Percentiles rank a stretch among this genome's conserved stretches.
Evolutionary conservation across 805 yeast genomes (phyloP).

Genomic region (Metschnikowia baotianmanensis): DNA sequence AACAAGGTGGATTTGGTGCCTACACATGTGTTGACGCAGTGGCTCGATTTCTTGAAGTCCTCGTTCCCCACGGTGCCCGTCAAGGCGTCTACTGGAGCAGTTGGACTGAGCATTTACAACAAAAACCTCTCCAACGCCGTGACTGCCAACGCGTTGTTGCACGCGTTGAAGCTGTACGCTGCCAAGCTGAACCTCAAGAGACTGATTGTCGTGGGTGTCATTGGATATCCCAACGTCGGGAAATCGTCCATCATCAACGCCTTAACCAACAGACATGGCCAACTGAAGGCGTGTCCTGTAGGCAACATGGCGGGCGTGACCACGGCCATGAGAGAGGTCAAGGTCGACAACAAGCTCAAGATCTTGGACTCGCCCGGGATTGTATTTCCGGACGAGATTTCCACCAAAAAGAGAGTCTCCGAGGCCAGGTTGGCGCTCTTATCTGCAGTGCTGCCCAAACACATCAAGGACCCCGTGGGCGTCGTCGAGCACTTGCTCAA

Average conservation of each 20-base stretch:
- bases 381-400: constrained; percentile 75
- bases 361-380: constrained; percentile 96
- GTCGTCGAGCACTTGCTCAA: constrained; percentile 77
- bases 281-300: constrained; percentile 82
- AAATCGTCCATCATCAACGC: constrained; percentile 93
- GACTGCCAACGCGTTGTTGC: constrained; percentile 72
- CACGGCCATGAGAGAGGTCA: constrained; percentile 85
- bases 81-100: constrained; percentile 73
- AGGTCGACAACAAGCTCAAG: constrained; percentile 84
- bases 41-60: constrained; percentile 76
- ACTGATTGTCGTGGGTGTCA: constrained; percentile 88
- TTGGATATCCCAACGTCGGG: constrained; percentile 97
- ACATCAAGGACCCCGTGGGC: constrained; percentile 77
- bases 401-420: constrained; percentile 40
- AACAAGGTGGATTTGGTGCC: constrained; percentile 95
- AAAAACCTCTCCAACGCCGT: constrained; percentile 67
- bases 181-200: constrained; percentile 81
- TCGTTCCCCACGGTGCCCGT: constrained; percentile 92
- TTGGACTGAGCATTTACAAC: constrained; percentile 65
- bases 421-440: constrained; percentile 84
- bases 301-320: constrained; percentile 99
- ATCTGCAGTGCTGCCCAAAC: constrained; percentile 87
- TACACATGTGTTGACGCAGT: constrained; percentile 72
- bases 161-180: constrained; percentile 83
- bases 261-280: constrained; percentile 73